phyloP scores from a whole-genome alignment of 495 filamentous ascomycete genomes.

The Penicillium crystallinum region DNA sequence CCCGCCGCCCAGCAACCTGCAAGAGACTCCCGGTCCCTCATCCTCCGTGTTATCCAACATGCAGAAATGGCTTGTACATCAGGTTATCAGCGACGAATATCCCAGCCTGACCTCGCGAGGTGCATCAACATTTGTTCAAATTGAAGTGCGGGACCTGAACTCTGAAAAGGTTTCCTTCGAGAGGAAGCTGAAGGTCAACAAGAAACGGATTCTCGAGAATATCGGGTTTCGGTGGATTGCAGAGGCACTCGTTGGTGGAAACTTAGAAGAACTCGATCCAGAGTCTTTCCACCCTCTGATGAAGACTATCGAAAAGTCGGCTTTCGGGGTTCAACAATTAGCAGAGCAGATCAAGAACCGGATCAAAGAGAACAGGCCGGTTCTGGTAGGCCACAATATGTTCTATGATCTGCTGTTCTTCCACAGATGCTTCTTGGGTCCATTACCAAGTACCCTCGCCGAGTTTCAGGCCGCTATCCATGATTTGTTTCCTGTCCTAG shows the following conservation, averaged over 20 bases:
- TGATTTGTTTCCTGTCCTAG: constrained; percentile 58
- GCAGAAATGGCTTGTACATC: constrained; percentile 64
- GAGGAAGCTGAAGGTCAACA: constrained; percentile 30
- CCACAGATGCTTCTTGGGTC: constrained; percentile 62
- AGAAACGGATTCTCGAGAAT: constrained; percentile 41
- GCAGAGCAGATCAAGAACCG: constrained; percentile 23
- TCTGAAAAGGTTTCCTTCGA: constrained; percentile 41
- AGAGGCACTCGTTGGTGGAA: constrained; percentile 60
- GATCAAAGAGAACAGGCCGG: constrained; percentile 43
- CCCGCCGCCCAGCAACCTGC: constrained; percentile 19
- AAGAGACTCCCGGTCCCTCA: not conserved
- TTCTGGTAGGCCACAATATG: constrained; percentile 72
- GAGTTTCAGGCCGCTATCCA: constrained; percentile 54
- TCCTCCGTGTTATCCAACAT: constrained; percentile 34
- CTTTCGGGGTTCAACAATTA: constrained; percentile 22
- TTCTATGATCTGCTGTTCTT: constrained; percentile 72
- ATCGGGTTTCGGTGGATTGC: constrained; percentile 66
- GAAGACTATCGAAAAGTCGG: constrained; percentile 43
- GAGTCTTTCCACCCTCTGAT: constrained; percentile 30
- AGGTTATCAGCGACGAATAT: constrained; percentile 60
- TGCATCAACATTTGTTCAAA: constrained; percentile 45
- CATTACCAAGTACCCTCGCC: constrained; percentile 54
- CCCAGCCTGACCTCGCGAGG: constrained; percentile 48
- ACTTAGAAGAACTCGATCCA: constrained; percentile 47
- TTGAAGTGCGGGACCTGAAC: constrained; percentile 44